phyloP scores from a whole-genome alignment of 2,329 filamentous ascomycete species.

The Ceratocystis smalleyi region DNA sequence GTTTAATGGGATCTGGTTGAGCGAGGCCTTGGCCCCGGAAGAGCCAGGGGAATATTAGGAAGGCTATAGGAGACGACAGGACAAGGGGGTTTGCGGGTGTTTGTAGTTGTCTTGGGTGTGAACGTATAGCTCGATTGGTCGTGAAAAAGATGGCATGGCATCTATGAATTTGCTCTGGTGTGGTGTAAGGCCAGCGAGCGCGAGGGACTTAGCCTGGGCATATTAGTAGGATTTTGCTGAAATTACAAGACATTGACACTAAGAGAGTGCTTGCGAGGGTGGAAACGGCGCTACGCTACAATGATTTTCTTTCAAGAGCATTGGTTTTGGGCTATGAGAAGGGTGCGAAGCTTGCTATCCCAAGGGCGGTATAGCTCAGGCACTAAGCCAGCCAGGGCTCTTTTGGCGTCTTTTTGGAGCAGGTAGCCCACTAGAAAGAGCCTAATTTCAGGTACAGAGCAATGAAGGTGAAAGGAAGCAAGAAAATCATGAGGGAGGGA shows the following conservation, averaged over 20 bases:
- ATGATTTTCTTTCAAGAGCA: background rate
- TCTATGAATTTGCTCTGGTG: background rate
- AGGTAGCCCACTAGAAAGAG: background rate
- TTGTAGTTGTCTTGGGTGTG: background rate
- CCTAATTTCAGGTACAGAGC: background rate
- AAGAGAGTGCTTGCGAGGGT: background rate
- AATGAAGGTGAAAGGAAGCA: background rate
- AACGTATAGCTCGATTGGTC: background rate
- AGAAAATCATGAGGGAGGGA: background rate
- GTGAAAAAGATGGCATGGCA: background rate
- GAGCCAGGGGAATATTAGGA: slow-evolving; percentile 2
- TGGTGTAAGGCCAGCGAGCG: background rate
- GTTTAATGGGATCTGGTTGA: slow-evolving; percentile 15
- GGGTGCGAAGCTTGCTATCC: background rate
- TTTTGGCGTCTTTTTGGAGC: background rate
- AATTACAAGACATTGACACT: slow-evolving; percentile 4
- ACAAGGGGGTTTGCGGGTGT: background rate
- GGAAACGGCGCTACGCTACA: background rate
- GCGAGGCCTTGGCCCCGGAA: slow-evolving; percentile 10
- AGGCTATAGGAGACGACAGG: slow-evolving; percentile 2
- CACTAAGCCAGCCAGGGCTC: background rate
- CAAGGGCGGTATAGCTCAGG: background rate
- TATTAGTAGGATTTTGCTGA: background rate
- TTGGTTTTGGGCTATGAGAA: background rate
- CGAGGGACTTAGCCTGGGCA: background rate